Evolutionary conservation across 2,329 filamentous ascomycete genomes (phyloP).

Genomic region (Tolypocladium ovalisporum): DNA sequence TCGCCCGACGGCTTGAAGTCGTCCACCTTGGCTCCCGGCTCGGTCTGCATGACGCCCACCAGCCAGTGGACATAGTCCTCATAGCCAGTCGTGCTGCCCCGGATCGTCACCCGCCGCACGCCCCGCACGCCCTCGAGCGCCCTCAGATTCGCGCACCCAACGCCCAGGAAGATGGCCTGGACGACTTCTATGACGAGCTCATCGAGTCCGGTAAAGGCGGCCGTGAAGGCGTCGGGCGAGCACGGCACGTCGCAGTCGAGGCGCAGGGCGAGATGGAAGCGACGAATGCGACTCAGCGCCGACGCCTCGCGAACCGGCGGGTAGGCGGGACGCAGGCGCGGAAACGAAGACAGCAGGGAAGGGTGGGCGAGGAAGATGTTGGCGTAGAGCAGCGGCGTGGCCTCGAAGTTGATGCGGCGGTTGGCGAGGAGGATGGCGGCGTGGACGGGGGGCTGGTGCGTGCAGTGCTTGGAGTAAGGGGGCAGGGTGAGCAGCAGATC

Average conservation of each 20-base stretch:
- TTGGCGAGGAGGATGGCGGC: constrained; percentile 28
- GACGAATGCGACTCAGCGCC: constrained; percentile 21
- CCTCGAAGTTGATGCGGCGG: constrained; percentile 30
- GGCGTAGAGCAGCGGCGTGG: constrained; percentile 28
- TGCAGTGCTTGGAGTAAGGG: constrained; percentile 15
- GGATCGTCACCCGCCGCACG: constrained; percentile 22
- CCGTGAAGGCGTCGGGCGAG: constrained; percentile 15
- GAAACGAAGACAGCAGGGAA: constrained; percentile 27
- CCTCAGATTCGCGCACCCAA: constrained; percentile 23
- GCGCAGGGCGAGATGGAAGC: constrained; percentile 27
- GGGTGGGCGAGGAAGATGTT: constrained; percentile 34
- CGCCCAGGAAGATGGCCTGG: constrained; percentile 27
- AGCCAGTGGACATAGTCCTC: constrained; percentile 32
- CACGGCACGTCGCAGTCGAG: constrained; percentile 28
- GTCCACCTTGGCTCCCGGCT: constrained; percentile 9
- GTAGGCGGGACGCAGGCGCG: constrained; percentile 24
- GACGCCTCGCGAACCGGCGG: constrained; percentile 17
- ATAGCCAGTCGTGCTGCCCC: constrained; percentile 28
- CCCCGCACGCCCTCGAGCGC: constrained; percentile 32
- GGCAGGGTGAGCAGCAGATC: constrained; percentile 26
- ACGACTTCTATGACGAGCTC: constrained; percentile 28
- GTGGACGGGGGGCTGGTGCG: constrained; percentile 12
- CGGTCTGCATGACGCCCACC: constrained; percentile 22
- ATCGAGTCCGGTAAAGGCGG: constrained; percentile 24
- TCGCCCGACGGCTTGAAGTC: constrained; percentile 7